A percentile compares a stretch with the other conserved stretches of the same genome.
Evolutionary conservation across 2,329 filamentous ascomycete genomes (phyloP).

Genomic region (Dissoconium aciculare): DNA sequence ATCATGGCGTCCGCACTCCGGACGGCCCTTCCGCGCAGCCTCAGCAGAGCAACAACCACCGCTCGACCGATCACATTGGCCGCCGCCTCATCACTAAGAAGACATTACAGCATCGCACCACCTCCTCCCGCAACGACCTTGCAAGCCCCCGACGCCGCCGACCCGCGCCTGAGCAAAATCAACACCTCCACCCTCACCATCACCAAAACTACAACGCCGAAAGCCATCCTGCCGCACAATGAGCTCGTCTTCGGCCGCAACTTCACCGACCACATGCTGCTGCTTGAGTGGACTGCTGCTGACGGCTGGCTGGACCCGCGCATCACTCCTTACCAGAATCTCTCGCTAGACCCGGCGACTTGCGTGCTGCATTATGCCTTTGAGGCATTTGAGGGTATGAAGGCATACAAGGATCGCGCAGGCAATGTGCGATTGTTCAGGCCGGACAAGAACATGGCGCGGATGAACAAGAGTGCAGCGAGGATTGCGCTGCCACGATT

Average conservation of each 20-base stretch:
- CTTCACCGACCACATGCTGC: slow-evolving; percentile 97
- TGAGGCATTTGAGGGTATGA: slow-evolving; percentile 97
- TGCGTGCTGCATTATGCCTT: slow-evolving; percentile 99
- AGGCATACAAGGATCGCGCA: slow-evolving; percentile 82
- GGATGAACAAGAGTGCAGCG: slow-evolving; percentile 78
- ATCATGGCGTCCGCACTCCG: too few species aligned
- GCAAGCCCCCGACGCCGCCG: slow-evolving; percentile 31
- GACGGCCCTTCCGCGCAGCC: too few species aligned
- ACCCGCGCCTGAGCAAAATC: slow-evolving; percentile 48
- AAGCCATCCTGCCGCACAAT: slow-evolving; percentile 56
- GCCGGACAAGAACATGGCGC: slow-evolving; percentile 89
- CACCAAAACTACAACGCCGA: slow-evolving; percentile 60
- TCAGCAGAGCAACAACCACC: too few species aligned
- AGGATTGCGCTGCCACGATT: slow-evolving; percentile 90
- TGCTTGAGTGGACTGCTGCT: slow-evolving; percentile 76
- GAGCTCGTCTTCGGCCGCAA: slow-evolving; percentile 78
- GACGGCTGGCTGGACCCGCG: slow-evolving; percentile 70
- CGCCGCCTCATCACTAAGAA: too few species aligned
- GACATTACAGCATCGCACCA: too few species aligned
- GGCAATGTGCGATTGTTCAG: slow-evolving; percentile 78
- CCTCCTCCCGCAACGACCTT: too few species aligned
- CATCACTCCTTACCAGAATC: slow-evolving; percentile 91
- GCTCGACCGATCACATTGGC: too few species aligned
- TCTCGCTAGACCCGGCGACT: slow-evolving; percentile 86
- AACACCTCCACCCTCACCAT: slow-evolving; percentile 65